Evolutionary conservation across 345 rosid genomes (phyloP), one percentile per base, ranked within the genome.

Genomic region (Lepidium didymum): DNA sequence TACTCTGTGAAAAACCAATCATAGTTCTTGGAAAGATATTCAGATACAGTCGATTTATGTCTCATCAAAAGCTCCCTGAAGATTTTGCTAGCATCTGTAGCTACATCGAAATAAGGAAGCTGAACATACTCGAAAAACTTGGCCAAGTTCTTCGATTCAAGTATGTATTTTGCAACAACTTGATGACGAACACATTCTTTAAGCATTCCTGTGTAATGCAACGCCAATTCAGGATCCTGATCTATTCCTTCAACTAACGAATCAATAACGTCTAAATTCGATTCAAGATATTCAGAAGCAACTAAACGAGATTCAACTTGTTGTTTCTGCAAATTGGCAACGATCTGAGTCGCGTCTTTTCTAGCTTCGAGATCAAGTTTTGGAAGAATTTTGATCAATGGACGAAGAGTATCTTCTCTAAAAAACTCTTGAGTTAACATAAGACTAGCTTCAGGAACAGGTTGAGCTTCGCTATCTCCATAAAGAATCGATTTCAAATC

Each of bases 181-280:
- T 94, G 99, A 64, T 91, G 97, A 14, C 97, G 84, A 52, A 94
- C 89, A 76, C 99, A 94, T 67, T 91, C 99, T 77, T 95, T 87
- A 57, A 91, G 81, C 99, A 94, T 94, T 33, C 87, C 91, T 7
- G 97, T 95, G 65, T 91, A 94, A 70, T 94, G 99, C 43, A 94
- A 82, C 29, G 99, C 96, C 85, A 91, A 69, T 16, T 87, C 95
- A 8, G 85, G 56, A 54, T 78, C 81, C 3, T 63, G 6, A 9
- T 59, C 67, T 34, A 73, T 73, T 81, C 98, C 99, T 60, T 77
- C 57, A 18, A 89, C 74, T 68, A 94, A 67, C 46, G 51, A 71
- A 69, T 91, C 97, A 64, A 94, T 80, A 53, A 94, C 96, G 61
- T 94, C 92, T 0, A 84, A 66, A 46, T 94, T 89, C 19, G 86